Percentiles rank a stretch among this genome's conserved stretches.
Evolutionary conservation across 2,329 filamentous ascomycete species (phyloP).

Genomic region (Mycogone perniciosa): DNA sequence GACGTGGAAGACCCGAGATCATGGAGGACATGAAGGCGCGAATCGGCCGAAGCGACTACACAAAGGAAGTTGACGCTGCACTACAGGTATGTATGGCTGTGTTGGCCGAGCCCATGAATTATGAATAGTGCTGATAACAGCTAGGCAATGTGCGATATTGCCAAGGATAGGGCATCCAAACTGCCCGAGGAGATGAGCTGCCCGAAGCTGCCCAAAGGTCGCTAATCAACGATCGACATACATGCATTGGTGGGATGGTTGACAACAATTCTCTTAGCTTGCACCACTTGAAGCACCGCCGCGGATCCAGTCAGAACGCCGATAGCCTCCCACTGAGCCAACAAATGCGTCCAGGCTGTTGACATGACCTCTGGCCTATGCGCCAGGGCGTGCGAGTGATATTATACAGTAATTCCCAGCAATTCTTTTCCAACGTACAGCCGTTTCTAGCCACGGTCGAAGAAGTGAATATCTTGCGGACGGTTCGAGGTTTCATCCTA

Average conservation of each 20-base stretch:
- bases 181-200: constrained; percentile 26
- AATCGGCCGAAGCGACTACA: constrained; percentile 61
- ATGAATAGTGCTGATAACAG: neutral
- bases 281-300: neutral
- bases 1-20: constrained; percentile 63
- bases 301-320: constrained; percentile 8
- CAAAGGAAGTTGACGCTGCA: constrained; percentile 63
- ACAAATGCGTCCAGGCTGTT: neutral
- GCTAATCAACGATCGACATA: constrained; percentile 4
- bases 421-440: too few species aligned
- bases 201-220: constrained; percentile 8
- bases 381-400: neutral
- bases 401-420: constrained; percentile 12
- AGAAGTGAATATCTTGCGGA: constrained; percentile 1
- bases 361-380: too few species aligned
- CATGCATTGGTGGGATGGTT: constrained; percentile 6
- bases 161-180: constrained; percentile 69
- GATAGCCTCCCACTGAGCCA: constrained; percentile 9
- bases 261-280: constrained; percentile 7
- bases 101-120: neutral
- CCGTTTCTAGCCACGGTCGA: neutral
- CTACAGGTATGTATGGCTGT: constrained; percentile 62
- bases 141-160: constrained; percentile 89
- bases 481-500: neutral
- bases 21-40: constrained; percentile 75